phyloP scores from a whole-genome alignment of 768 basidiomycete species.

The Psilocybe cubensis region DNA sequence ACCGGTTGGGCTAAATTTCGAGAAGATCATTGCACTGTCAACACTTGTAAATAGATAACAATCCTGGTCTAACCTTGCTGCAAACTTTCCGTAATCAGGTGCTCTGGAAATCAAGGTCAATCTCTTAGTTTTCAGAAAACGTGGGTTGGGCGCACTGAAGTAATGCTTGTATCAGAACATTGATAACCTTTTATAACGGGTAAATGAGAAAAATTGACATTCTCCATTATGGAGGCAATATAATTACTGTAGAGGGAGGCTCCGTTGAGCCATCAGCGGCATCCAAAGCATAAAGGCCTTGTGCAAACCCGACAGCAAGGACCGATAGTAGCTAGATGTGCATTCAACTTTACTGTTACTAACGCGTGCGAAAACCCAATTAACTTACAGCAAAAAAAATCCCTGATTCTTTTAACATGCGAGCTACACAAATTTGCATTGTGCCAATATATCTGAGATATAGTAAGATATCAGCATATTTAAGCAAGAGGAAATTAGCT shows the following conservation, averaged over 20 bases:
- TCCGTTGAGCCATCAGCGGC: slow-evolving; percentile 84
- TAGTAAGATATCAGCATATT: neutral
- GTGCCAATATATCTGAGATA: slow-evolving; percentile 77
- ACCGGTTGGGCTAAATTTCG: slow-evolving; percentile 48
- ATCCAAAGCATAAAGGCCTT: slow-evolving; percentile 88
- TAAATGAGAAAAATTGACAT: neutral
- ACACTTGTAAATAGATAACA: neutral
- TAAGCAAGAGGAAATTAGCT: neutral
- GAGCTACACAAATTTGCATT: slow-evolving; percentile 90
- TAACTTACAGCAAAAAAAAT: slow-evolving; percentile 83
- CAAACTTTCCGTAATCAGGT: slow-evolving; percentile 67
- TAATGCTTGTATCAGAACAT: slow-evolving; percentile 78
- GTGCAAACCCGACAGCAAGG: slow-evolving; percentile 81
- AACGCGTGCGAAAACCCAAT: slow-evolving; percentile 24
- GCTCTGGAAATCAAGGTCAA: slow-evolving; percentile 41
- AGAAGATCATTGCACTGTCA: neutral
- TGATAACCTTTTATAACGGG: slow-evolving; percentile 51
- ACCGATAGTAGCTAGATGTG: slow-evolving; percentile 73
- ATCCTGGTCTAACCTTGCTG: slow-evolving; percentile 47
- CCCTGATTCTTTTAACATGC: slow-evolving; percentile 93
- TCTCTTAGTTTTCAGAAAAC: neutral
- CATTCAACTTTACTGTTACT: neutral
- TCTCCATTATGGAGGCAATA: neutral
- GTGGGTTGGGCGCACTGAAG: slow-evolving; percentile 58
- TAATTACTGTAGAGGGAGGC: slow-evolving; percentile 47